Evolutionary conservation across 805 yeast genomes (phyloP), one percentile per base, ranked within the genome.

Genomic region (Metschnikowia koreensis): DNA sequence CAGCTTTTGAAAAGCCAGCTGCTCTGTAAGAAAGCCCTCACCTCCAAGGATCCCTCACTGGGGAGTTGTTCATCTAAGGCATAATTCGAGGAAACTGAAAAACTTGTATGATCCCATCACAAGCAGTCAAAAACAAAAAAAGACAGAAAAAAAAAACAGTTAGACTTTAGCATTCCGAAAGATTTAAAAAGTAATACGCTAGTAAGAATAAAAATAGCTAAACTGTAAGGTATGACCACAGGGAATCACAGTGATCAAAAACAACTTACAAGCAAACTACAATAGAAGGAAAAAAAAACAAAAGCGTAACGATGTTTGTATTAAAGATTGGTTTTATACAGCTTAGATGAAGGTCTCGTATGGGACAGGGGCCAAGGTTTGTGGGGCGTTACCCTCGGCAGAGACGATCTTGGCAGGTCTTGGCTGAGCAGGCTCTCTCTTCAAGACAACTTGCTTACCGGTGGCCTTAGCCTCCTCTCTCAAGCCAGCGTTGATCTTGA

Each of bases 381-480:
- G 96, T 71, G 98, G 97, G 69, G 82, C 80, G 81, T 86, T 84
- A 71, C 83, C 84, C 71, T 79, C 82, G 69, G 97, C 85, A 58
- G 92, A 74, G 70, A 94, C 87, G 69, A 86, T 79, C 80, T 86
- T 89, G 63, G 96, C 82, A 65, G 80, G 90, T 87, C 98, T 92
- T 84, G 99, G 99, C 80, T 83, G 88, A 71, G 82, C 97, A 74
- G 99, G 98, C 80, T 88, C 93, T 87, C 99, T 89, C 92, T 93
- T 94, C 73, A 94, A 89, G 81, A 81, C 82, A 63, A 89, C 93
- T 67, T 88, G 79, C 74, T 83, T 86, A 77, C 98, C 98, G 76
- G 86, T 80, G 66, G 87, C 92, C 85, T 91, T 92, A 68, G 98
- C 99, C 80, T 88, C 98, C 68, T 77, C 78, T 82, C 86, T 87